Percentiles rank a stretch among this genome's conserved stretches.
Conservation (phyloP, 768 basidiomycete genomes). For the Omphalotus guepiniiformis region DNA sequence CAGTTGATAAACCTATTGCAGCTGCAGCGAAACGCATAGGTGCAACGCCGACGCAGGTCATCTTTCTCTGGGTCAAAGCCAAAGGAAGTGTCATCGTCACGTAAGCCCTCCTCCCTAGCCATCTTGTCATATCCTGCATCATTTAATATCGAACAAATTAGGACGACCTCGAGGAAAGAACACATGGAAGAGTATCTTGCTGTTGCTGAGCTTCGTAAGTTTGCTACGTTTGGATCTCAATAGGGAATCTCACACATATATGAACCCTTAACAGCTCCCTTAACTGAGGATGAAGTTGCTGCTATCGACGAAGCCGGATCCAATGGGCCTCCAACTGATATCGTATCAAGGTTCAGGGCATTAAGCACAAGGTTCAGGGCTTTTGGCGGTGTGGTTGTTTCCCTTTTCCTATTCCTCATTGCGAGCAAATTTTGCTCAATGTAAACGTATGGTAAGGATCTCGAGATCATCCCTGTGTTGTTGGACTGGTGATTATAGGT, state of each 20-base stretch:
- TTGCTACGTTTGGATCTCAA: not conserved
- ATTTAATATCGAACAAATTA: slow-evolving; percentile 17
- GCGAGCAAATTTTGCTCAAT: no score
- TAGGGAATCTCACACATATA: slow-evolving; percentile 4
- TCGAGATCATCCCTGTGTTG: not conserved
- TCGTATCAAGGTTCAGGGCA: slow-evolving; percentile 10
- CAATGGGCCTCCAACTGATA: slow-evolving; percentile 37
- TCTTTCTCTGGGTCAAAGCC: slow-evolving; percentile 64
- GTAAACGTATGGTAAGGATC: no score
- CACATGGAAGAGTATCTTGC: slow-evolving; percentile 66
- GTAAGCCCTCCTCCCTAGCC: slow-evolving; percentile 29
- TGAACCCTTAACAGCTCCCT: slow-evolving; percentile 31
- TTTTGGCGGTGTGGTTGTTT: no score
- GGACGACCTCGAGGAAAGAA: slow-evolving; percentile 56
- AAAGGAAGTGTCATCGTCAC: slow-evolving; percentile 70
- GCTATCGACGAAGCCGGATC: slow-evolving; percentile 64
- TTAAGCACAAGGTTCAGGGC: no score
- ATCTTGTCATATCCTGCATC: not conserved
- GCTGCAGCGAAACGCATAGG: slow-evolving; percentile 49
- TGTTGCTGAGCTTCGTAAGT: slow-evolving; percentile 53
- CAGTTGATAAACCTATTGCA: slow-evolving; percentile 54
- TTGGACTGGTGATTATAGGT: not conserved
- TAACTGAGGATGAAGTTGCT: slow-evolving; percentile 54
- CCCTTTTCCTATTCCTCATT: no score
- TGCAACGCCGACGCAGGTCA: slow-evolving; percentile 59